Evolutionary conservation across 345 rosid genomes (phyloP), one percentile per base, ranked within the genome.

Genomic region (Hevea brasiliensis): DNA sequence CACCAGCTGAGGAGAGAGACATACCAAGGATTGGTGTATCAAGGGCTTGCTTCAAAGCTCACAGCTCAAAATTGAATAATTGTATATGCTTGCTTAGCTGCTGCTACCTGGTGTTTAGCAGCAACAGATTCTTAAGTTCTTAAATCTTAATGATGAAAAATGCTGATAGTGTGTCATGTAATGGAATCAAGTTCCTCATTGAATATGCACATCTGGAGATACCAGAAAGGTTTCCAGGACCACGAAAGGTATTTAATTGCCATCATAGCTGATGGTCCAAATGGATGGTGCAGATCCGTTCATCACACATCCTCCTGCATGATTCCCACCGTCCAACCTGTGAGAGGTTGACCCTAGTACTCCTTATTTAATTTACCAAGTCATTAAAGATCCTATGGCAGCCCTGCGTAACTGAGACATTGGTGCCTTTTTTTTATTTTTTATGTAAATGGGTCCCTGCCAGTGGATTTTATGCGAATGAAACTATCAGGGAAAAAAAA

Each of bases 301-400:
- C 74, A 51, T 76, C 24, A 73, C 42, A 26, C 24, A 57, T 29
- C 53, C 42, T 26, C 66, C 40, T 44, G 71, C 0, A 40, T 73
- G 77, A 50, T 47, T 14, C 79, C 60, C 84, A 73, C 74, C 68
- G 32, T 65, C 87, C 75, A 82, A 65, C 72, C 75, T 76, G 61
- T 57, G 60, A 72, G 64, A 71, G 74, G 79, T 80, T 80, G 87
- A 79, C 81, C 65, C 72, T 3, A 15, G 64, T 35, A 12, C 77
- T 11, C 27, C 15, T 37, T 58, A 50, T 56, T 15, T 71, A 51
- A 72, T 68, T 82, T 76, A 80, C 83, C 44, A 65, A 80, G 82
- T 74, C 67, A 75, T 63, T 78, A 78, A 73, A 53, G 18, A 56
- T 44, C 75, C 45, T 68, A 47, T 42, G n/a, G 75, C 74, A 64